Evolutionary conservation across 2,329 filamentous ascomycete species (phyloP).

Genomic region (Simplicillium sp.): DNA sequence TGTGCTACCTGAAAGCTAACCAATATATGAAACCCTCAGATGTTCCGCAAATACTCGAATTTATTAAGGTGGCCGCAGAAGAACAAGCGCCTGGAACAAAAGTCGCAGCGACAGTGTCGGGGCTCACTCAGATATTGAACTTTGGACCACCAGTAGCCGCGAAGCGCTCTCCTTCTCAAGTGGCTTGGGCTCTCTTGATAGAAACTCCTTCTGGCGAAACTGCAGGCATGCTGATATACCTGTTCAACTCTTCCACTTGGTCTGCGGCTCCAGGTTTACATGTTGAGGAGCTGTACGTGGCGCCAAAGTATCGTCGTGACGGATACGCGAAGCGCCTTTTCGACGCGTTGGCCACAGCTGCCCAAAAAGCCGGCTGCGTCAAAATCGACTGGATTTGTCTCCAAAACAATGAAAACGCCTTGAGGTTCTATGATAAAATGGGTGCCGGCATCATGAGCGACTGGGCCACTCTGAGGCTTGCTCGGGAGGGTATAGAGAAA

Average conservation of each 20-base stretch:
- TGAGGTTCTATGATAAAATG: constrained; percentile 8
- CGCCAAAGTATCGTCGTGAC: constrained; percentile 1
- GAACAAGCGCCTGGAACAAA: no score
- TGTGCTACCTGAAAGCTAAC: no score
- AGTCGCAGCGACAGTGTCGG: no score
- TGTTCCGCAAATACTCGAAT: no score
- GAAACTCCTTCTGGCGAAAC: neutral
- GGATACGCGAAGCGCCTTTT: constrained; percentile 7
- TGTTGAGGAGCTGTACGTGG: constrained; percentile 9
- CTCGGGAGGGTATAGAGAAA: neutral
- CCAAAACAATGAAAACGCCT: constrained; percentile 5
- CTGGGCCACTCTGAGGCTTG: constrained; percentile 5
- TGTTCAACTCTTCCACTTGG: constrained; percentile 9
- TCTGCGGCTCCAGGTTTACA: constrained; percentile 4
- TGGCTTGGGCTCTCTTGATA: no score
- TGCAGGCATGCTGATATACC: constrained; percentile 8
- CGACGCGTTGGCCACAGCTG: constrained; percentile 5
- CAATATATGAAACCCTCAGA: no score
- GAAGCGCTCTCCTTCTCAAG: no score
- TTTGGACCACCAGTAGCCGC: no score
- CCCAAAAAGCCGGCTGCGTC: constrained; percentile 1
- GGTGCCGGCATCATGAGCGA: constrained; percentile 6
- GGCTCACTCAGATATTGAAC: no score
- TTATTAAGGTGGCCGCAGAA: no score
- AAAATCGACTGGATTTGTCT: constrained; percentile 9